Base-by-base conservation (phyloP, 2,329 filamentous ascomycete species). In the Exophiala alcalophila region DNA sequence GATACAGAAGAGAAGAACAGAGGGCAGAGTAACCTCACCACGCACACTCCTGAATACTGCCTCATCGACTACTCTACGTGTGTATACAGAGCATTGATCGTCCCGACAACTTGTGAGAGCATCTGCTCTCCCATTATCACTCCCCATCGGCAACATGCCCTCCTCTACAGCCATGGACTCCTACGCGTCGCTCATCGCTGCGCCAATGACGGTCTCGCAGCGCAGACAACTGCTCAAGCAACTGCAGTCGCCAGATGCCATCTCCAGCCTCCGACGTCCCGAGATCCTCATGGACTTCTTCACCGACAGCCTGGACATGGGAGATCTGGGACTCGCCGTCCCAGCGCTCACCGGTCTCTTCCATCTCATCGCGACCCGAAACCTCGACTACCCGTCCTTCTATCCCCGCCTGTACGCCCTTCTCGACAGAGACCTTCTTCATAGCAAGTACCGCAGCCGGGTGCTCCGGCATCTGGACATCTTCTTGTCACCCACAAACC, bases 241-340 rank as follows among this genome's bases (percentile, higher is more conserved):
- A 42, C 48, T 57, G 4, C 54, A 55, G 28, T 36, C 42, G 3
- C 50, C 50, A 3, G 40, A 31, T 2, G 36, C 43, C 19, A 76
- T 84, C 49, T 83, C 94, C 67, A 81, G 86, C 2, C 78, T 78
- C 28, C 81, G 81, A 23, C 86, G 88, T 49, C 84, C 89, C 1
- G 91, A 97, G 60, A 74, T 94, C 27, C 76, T 98, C 23, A 89
- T 95, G 74, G 92, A 98, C 68, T 98, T 97, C 65, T 70, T 98
- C 41, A 95, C 89, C n/a, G 87, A 92, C 66, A 94, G 83, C 20
- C 97, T 94, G 69, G 77, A 96, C 57, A 71, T 82, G 5, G 89
- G 91, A 37, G 92, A 92, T 30, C 84, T 88, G 10, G 88, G 83
- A 33, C 42, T 54, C 19, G 91, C 92, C 4, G 74, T 98, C 4